Conservation (phyloP, 2,329 filamentous ascomycete species). For the Blumeria hordei region DNA sequence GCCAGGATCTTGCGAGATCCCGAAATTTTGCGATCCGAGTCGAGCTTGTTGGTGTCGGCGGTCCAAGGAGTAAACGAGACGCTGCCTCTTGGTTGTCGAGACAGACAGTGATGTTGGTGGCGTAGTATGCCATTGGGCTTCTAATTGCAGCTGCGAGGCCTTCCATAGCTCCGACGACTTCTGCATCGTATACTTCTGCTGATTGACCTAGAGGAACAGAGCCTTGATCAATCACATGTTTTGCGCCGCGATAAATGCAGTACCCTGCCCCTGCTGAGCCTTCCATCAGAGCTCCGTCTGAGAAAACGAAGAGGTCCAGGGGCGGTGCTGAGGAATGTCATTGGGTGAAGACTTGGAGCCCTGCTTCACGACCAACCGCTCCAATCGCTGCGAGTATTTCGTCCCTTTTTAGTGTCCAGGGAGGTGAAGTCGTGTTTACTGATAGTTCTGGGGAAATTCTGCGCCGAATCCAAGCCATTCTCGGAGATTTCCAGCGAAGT, state of each 20-base stretch:
- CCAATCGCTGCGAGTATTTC: not conserved
- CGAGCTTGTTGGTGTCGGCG: too few species aligned
- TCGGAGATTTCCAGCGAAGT: not conserved
- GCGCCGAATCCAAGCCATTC: not conserved
- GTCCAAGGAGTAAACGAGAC: not conserved
- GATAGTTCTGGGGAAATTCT: not conserved
- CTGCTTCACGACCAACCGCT: not conserved
- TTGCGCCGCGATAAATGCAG: not conserved
- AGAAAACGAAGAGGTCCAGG: not conserved
- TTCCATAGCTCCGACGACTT: not conserved
- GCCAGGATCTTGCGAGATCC: too few species aligned
- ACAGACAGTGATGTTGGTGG: not conserved
- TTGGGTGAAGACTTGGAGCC: not conserved
- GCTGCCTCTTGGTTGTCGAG: not conserved
- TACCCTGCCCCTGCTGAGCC: not conserved
- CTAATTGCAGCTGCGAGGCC: not conserved
- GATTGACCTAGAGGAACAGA: not conserved
- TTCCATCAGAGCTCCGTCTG: not conserved
- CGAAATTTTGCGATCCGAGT: too few species aligned
- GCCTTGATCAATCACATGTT: not conserved
- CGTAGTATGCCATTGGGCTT: not conserved
- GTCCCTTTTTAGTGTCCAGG: not conserved
- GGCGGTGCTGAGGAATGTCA: too few species aligned
- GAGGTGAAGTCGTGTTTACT: not conserved
- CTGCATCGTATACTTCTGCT: not conserved